These are phyloP conservation scores for Rubia tinctorum DNA, from an alignment of 305 asterid genomes.

Conservation along the genomic window DNA sequence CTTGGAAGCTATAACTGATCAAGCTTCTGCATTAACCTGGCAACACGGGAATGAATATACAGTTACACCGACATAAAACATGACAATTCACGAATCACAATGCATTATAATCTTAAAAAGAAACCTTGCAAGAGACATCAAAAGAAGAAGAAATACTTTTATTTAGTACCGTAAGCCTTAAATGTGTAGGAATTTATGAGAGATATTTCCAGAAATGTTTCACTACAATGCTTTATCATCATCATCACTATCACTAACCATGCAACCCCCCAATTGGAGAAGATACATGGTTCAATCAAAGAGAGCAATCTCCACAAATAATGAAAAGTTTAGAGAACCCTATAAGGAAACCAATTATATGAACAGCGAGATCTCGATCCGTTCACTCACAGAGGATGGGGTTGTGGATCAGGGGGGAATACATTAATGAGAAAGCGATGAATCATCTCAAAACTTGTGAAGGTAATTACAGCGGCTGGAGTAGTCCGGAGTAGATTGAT, in stretches of 20 bases:
- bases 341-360: not conserved
- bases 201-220: not conserved
- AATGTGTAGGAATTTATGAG: not conserved
- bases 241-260: conserved; percentile 10
- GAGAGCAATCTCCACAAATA: conserved; percentile 11
- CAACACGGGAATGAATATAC: not conserved
- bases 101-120: not conserved
- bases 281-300: not conserved
- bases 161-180: not conserved
- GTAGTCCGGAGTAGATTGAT: conserved; percentile 86
- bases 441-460: conserved; percentile 95
- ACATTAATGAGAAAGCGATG: conserved; percentile 67
- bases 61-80: not conserved
- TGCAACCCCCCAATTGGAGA: not conserved
- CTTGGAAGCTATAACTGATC: not conserved
- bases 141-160: not conserved
- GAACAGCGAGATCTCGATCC: not conserved
- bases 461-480: conserved; percentile 93
- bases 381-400: conserved; percentile 43
- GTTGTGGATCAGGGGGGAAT: conserved; percentile 74
- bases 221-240: conserved; percentile 20
- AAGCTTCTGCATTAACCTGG: not conserved
- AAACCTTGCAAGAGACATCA: not conserved
- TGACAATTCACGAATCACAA: not conserved
- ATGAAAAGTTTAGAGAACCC: conserved; percentile 4